A percentile compares a stretch with the other conserved stretches of the same genome.
phyloP scores from a whole-genome alignment of 129 eudicot genomes.

The Rutidosis leptorrhynchoides region DNA sequence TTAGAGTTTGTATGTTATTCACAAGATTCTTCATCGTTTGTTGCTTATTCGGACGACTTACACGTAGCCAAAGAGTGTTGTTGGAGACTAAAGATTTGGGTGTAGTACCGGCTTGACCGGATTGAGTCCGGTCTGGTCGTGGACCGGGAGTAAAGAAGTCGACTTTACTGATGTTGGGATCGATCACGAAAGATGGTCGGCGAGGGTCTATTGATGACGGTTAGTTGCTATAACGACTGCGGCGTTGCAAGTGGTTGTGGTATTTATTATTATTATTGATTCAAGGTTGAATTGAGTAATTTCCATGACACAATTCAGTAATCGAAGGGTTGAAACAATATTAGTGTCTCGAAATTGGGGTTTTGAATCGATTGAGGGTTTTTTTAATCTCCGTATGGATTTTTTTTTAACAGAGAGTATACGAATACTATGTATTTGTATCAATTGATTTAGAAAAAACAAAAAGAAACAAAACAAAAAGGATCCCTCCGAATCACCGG shows the following conservation, averaged over 20 bases:
- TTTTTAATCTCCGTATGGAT: too few relatives aligned
- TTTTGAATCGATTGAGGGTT: constrained; percentile 15
- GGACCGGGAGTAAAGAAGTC: constrained; percentile 67
- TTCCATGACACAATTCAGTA: constrained; percentile 15
- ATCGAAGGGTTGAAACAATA: constrained; percentile 16
- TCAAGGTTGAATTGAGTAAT: not conserved
- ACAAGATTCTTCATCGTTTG: too few relatives aligned
- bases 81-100: constrained; percentile 42
- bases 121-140: constrained; percentile 49
- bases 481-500: too few relatives aligned
- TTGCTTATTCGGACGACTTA: too few relatives aligned
- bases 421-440: too few relatives aligned
- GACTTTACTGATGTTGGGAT: constrained; percentile 85
- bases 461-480: too few relatives aligned
- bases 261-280: constrained; percentile 6
- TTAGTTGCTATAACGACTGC: constrained; percentile 8
- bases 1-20: too few relatives aligned
- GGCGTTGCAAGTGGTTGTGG: constrained; percentile 9
- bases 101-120: constrained; percentile 36
- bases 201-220: constrained; percentile 62
- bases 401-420: too few relatives aligned
- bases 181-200: constrained; percentile 63
- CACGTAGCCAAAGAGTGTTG: too few relatives aligned
- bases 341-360: constrained; percentile 10
- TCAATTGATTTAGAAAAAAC: too few relatives aligned